Evolutionary conservation across 2,329 filamentous ascomycete species (phyloP).

Genomic region (Tricladium varicosporioides): DNA sequence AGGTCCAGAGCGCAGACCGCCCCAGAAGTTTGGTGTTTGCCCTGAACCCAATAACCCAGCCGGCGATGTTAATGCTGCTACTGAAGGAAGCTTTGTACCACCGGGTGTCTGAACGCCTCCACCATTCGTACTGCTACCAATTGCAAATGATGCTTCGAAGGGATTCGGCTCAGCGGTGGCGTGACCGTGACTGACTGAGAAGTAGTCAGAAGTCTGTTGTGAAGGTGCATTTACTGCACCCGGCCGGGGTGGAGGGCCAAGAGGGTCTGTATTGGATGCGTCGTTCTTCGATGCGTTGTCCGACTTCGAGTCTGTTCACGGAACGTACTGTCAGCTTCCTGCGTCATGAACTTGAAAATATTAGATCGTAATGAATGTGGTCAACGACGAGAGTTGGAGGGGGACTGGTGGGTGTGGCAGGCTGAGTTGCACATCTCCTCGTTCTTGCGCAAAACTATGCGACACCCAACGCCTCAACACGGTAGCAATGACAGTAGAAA

Average conservation of each 20-base stretch:
- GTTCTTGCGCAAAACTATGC: not conserved
- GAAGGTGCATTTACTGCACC: not conserved
- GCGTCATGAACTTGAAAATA: not conserved
- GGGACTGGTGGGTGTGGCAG: not conserved
- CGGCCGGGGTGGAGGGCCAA: conserved; percentile 70
- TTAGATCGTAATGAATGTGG: too few species aligned
- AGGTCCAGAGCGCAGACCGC: conserved; percentile 83
- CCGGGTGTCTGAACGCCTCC: conserved; percentile 71
- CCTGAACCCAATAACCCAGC: conserved; percentile 75
- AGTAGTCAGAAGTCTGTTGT: conserved; percentile 65
- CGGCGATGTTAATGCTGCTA: conserved; percentile 87
- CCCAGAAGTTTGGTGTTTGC: conserved; percentile 76
- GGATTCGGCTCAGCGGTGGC: conserved; percentile 87
- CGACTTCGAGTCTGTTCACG: conserved; percentile 43
- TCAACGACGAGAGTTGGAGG: not conserved
- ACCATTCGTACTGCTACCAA: conserved; percentile 43
- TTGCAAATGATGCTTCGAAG: conserved; percentile 91
- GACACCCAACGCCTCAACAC: not conserved
- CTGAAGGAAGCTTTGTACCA: conserved; percentile 78
- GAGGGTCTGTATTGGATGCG: conserved; percentile 57
- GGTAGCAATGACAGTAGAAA: not conserved
- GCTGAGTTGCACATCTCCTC: not conserved
- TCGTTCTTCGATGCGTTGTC: conserved; percentile 45
- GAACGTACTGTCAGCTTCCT: not conserved
- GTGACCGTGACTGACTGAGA: conserved; percentile 53